Evolutionary conservation across 495 filamentous ascomycete genomes (phyloP), one percentile per base, ranked within the genome.

Genomic region (Hypomontagnella monticulosa): DNA sequence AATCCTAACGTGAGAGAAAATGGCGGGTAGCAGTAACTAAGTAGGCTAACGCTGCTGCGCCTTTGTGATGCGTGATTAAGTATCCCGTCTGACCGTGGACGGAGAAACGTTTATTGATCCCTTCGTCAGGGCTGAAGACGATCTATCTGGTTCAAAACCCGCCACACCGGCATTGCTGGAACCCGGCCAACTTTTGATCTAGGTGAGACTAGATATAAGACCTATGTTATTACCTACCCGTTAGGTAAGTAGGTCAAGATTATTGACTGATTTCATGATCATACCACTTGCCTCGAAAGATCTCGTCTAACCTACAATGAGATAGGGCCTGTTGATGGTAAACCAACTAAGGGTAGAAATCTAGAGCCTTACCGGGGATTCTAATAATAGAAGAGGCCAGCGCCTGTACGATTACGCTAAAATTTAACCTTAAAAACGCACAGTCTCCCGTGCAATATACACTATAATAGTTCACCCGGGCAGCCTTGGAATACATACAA

Each of bases 351-450:
- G 6, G 23, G 6, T n/a, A 27, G 3, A 27, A 6, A 3, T 27
- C 6, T 27, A 27, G 6, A 27, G 23, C 23, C 23, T 27, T 27
- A 3, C 6, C 23, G 2, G 6, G 23, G 3, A 6, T 44, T 61
- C 58, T 61, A 61, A 47, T 53, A 52, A 61, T 61, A 61, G 48
- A 18, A 15, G 30, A 11, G 10, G 6, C 18, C 4, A 37, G 48
- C 34, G 47, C 47, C 33, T 14, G 12, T 27, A 27, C 23, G 23
- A 6, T 27, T 27, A 44, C 59, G 42, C 59, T 54, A 62, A 42
- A 9, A 33, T 40, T 38, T 62, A 62, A 63, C 51, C 52, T 63
- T 63, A 63, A 63, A 63, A 51, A 8, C 43, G 60, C 60, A 63
- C 60, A 55, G 60, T 57, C 51, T n/a, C 44, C 7, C 12, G 50